phyloP scores from a whole-genome alignment of 2,329 filamentous ascomycete genomes.

The Fusarium sp. region DNA sequence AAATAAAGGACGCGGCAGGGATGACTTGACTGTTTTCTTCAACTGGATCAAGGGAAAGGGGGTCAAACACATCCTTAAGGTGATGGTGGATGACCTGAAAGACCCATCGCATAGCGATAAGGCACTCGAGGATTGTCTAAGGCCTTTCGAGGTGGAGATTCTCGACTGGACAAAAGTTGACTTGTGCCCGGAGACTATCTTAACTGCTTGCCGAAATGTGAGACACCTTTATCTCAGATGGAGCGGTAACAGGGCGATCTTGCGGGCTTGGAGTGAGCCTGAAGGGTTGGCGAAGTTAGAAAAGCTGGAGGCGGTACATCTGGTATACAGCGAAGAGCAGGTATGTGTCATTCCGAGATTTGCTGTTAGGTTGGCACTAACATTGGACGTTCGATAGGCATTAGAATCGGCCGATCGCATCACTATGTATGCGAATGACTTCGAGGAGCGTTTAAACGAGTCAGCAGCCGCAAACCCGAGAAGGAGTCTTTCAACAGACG shows the following conservation, averaged over 20 bases:
- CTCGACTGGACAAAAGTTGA: slow-evolving; percentile 12
- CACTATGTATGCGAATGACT: background rate
- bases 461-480: background rate
- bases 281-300: slow-evolving; percentile 1
- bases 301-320: background rate
- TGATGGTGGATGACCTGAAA: slow-evolving; percentile 3
- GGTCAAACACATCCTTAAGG: background rate
- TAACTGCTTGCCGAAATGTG: background rate
- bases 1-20: background rate
- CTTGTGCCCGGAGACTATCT: background rate
- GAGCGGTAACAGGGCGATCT: slow-evolving; percentile 15
- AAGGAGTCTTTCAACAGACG: accelerated
- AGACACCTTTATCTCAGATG: background rate
- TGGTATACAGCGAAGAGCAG: background rate
- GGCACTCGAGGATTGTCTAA: background rate
- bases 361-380: background rate
- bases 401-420: background rate
- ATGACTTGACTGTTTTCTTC: slow-evolving; percentile 12
- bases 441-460: background rate
- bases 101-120: slow-evolving; percentile 2
- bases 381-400: background rate
- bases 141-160: slow-evolving; percentile 4
- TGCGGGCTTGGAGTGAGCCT: slow-evolving; percentile 16
- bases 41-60: slow-evolving; percentile 11
- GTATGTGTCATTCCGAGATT: background rate